phyloP scores from a whole-genome alignment of 2,329 filamentous ascomycete species.

The Fusarium humuli region DNA sequence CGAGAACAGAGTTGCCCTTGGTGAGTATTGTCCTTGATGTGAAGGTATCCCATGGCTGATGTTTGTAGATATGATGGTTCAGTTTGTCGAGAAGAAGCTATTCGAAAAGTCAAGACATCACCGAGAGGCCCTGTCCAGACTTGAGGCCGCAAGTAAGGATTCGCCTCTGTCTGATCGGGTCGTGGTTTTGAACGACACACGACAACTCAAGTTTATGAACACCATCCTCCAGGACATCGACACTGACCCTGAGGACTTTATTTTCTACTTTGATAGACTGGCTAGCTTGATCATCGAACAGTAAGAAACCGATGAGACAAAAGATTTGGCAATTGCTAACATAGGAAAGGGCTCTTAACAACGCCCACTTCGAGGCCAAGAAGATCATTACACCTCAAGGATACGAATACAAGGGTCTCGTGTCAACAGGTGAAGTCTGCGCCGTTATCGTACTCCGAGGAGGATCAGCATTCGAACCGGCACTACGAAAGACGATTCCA shows the following conservation, averaged over 20 bases:
- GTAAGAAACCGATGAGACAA: conserved; percentile 54
- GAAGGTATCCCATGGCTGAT: conserved; percentile 6
- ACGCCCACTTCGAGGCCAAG: conserved; percentile 73
- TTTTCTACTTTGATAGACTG: conserved; percentile 96
- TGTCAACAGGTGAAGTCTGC: conserved; percentile 78
- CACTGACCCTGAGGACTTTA: conserved; percentile 87
- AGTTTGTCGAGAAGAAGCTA: conserved; percentile 90
- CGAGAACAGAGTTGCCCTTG: conserved; percentile 92
- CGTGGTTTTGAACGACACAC: conserved; percentile 77
- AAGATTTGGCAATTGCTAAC: conserved; percentile 3
- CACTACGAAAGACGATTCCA: conserved; percentile 88
- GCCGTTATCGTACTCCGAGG: conserved; percentile 91
- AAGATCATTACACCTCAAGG: conserved; percentile 78
- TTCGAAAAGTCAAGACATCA: conserved; percentile 87
- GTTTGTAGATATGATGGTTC: conserved; percentile 83
- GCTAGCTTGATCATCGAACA: conserved; percentile 86
- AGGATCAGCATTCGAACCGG: conserved; percentile 88
- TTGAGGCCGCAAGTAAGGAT: conserved; percentile 78
- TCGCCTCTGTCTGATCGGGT: conserved; percentile 81
- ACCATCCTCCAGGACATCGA: conserved; percentile 87
- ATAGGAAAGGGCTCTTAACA: conserved; percentile 75
- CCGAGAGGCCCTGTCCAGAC: conserved; percentile 78
- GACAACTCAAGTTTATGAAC: conserved; percentile 87
- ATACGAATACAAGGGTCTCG: conserved; percentile 76
- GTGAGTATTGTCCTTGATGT: conserved; percentile 55